Conservation (phyloP, 139 green algal species). For the Haematococcus lacustris region DNA sequence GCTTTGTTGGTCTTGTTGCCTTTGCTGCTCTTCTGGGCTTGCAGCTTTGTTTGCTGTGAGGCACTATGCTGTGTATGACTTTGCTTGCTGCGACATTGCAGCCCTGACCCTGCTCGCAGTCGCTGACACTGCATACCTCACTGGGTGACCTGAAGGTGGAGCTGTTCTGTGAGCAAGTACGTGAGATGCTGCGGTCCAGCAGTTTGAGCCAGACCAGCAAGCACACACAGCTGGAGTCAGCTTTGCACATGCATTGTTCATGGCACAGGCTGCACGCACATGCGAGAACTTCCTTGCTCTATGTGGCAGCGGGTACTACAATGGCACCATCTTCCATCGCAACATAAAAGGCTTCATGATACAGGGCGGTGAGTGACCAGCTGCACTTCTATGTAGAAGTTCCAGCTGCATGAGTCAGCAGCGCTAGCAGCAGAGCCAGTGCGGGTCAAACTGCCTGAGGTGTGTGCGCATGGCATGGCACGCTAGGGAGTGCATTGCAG, state of each 20-base stretch:
- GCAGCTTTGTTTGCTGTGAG: no score
- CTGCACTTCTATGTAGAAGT: neutral
- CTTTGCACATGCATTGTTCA: neutral
- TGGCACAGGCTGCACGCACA: neutral
- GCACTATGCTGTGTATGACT: no score
- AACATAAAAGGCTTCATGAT: slow-evolving; percentile 93
- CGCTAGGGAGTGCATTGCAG: neutral
- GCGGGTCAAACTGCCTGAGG: neutral
- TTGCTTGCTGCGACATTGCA: no score
- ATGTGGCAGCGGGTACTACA: slow-evolving; percentile 84
- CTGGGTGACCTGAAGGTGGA: slow-evolving; percentile 94
- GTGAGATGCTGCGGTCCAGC: neutral
- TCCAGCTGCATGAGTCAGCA: neutral
- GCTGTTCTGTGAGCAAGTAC: slow-evolving; percentile 85
- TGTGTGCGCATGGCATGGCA: neutral
- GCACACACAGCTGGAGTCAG: neutral
- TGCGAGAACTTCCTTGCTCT: slow-evolving; percentile 88
- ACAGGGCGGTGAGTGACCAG: slow-evolving; percentile 50
- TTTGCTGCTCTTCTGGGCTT: no score
- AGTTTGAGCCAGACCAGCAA: neutral
- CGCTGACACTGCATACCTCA: slow-evolving; percentile 94
- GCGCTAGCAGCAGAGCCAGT: neutral
- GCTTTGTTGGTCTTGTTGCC: no score
- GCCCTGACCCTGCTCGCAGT: no score
- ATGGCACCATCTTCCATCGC: slow-evolving; percentile 84